Percentiles rank a stretch among this genome's conserved stretches.
These are phyloP conservation scores for Phytophthora vignae DNA, from an alignment of 352 stramenopile genomes.

Conservation along the genomic window DNA sequence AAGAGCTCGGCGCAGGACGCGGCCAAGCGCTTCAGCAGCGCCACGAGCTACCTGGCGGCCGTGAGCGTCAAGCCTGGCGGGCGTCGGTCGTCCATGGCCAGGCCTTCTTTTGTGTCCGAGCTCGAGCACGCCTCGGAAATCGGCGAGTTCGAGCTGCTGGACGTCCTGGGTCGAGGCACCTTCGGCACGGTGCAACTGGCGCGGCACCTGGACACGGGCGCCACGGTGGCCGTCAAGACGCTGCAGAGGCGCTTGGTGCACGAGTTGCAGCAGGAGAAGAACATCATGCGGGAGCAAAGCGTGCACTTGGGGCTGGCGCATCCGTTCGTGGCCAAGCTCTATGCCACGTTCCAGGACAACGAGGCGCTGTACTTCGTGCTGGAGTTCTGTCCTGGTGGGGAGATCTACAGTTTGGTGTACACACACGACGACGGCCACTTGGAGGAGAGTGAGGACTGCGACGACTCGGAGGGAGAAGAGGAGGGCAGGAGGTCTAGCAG, in stretches of 20 bases:
- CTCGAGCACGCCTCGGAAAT: constrained; percentile 41
- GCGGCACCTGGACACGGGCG: constrained; percentile 60
- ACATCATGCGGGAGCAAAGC: constrained; percentile 75
- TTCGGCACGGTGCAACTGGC: constrained; percentile 80
- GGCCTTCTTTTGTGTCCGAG: constrained; percentile 24
- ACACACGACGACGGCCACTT: constrained; percentile 41
- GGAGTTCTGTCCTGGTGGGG: constrained; percentile 75
- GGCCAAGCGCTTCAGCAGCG: constrained; percentile 26
- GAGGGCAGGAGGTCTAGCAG: constrained; percentile 22
- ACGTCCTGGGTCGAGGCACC: constrained; percentile 69
- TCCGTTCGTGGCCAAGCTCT: constrained; percentile 66
- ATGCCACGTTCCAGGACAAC: constrained; percentile 77
- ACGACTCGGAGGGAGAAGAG: constrained; percentile 30
- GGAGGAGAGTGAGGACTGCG: constrained; percentile 27
- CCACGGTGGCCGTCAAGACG: constrained; percentile 69
- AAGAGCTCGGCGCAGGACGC: constrained; percentile 26
- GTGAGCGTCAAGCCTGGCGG: constrained; percentile 30
- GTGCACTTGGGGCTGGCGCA: constrained; percentile 68
- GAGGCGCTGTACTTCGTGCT: constrained; percentile 81
- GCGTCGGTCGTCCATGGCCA: constrained; percentile 23
- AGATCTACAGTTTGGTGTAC: constrained; percentile 92
- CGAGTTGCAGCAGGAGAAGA: constrained; percentile 70
- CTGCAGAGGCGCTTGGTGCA: constrained; percentile 52
- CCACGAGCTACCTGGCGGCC: constrained; percentile 33
- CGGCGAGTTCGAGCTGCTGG: constrained; percentile 66